Evolutionary conservation across 257 asterid genomes (phyloP).

Genomic region (Solanum neorickii): DNA sequence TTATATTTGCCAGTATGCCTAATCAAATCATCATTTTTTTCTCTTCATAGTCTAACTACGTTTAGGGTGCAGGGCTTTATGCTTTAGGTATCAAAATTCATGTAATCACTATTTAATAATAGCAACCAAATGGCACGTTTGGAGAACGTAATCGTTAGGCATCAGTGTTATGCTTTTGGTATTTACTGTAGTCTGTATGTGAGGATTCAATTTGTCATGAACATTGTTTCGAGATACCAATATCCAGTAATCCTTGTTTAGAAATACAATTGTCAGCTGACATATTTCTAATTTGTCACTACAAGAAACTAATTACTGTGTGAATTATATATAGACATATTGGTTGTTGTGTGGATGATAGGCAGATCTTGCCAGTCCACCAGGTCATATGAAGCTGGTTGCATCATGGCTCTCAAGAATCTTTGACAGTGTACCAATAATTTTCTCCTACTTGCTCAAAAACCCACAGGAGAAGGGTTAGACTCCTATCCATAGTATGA

Average conservation of each 20-base stretch:
- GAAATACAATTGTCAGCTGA: neutral
- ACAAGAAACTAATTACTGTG: neutral
- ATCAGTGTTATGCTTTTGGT: neutral
- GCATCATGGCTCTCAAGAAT: neutral
- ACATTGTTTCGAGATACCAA: neutral
- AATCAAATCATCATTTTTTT: neutral
- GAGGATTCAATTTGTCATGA: neutral
- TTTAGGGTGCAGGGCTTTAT: neutral
- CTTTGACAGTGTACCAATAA: neutral
- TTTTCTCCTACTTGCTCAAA: neutral
- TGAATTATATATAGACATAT: neutral
- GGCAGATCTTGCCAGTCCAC: neutral
- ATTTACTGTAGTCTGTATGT: neutral
- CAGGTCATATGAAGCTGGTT: neutral
- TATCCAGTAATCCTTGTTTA: neutral
- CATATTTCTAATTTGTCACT: neutral
- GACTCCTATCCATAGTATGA: neutral
- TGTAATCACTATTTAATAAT: neutral
- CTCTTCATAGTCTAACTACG: neutral
- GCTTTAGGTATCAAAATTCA: neutral
- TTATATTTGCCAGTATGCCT: neutral
- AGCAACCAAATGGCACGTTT: neutral
- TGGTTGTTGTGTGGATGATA: neutral
- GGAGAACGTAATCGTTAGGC: neutral
- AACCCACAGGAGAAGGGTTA: neutral